Conservation (phyloP, 176 grass and related monocot genomes). For the Oropetium thomaeum region DNA sequence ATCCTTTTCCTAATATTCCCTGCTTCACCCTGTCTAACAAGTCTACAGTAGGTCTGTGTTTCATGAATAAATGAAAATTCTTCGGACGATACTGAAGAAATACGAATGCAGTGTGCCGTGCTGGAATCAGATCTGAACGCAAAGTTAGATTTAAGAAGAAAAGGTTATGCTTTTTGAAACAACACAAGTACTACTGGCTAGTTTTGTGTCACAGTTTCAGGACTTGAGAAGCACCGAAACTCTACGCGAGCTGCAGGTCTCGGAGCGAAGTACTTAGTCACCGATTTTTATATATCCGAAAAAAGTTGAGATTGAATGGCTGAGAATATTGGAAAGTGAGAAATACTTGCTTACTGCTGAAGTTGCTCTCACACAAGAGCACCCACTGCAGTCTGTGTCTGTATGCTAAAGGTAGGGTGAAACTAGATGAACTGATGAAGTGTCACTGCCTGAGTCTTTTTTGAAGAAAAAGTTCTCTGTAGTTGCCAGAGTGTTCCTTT, state of each 20-base stretch:
- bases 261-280: constrained; percentile 2
- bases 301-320: constrained; percentile 24
- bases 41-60: not conserved
- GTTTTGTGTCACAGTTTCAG: too few species aligned
- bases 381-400: not conserved
- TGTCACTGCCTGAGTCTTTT: not conserved
- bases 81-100: constrained; percentile 6
- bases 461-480: not conserved
- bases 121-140: constrained; percentile 30
- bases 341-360: constrained; percentile 42
- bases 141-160: constrained; percentile 24
- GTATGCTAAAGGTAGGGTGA: not conserved
- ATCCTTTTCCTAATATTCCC: constrained; percentile 13
- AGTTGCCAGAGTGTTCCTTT: not conserved
- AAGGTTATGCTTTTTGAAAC: constrained; percentile 25
- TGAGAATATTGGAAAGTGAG: constrained; percentile 23
- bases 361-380: constrained; percentile 18
- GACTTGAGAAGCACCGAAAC: constrained; percentile 14
- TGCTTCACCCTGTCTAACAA: constrained; percentile 1
- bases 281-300: not conserved
- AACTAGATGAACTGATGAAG: not conserved
- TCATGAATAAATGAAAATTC: constrained; percentile 2
- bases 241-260: not conserved
- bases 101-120: constrained; percentile 15
- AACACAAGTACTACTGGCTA: constrained; percentile 27